phyloP scores from a whole-genome alignment of 2,329 filamentous ascomycete species.

The Dissoconium aciculare region DNA sequence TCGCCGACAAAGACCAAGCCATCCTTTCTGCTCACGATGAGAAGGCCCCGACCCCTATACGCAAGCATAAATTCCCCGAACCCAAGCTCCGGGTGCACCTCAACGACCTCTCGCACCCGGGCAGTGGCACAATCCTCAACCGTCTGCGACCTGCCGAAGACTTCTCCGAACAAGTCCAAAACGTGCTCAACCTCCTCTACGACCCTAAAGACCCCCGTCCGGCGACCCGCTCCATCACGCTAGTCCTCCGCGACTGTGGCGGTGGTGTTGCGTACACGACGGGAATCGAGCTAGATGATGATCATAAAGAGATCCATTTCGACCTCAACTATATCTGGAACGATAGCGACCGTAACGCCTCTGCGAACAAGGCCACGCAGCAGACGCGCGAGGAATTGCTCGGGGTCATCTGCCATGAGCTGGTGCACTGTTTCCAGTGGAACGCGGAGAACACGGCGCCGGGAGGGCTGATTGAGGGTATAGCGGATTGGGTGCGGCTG shows the following conservation, averaged over 20 bases:
- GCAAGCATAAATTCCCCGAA: slow-evolving; percentile 23
- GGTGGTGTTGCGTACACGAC: slow-evolving; percentile 80
- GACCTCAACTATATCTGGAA: slow-evolving; percentile 67
- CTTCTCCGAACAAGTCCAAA: slow-evolving; percentile 47
- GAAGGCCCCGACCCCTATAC: slow-evolving; percentile 10
- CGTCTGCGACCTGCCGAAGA: slow-evolving; percentile 47
- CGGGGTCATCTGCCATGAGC: slow-evolving; percentile 79
- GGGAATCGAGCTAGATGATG: slow-evolving; percentile 58
- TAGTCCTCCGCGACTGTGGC: slow-evolving; percentile 67
- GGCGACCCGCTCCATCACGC: slow-evolving; percentile 69
- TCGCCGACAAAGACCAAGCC: no score
- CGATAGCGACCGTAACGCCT: no score
- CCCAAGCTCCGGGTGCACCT: slow-evolving; percentile 35
- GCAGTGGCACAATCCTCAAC: slow-evolving; percentile 51
- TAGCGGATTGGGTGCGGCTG: slow-evolving; percentile 85
- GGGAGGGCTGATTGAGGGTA: slow-evolving; percentile 72
- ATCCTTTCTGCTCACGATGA: no score
- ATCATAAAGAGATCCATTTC: slow-evolving; percentile 90
- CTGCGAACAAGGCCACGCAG: slow-evolving; percentile 11
- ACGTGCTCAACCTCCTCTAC: slow-evolving; percentile 63
- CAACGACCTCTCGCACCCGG: slow-evolving; percentile 39
- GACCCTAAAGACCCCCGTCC: slow-evolving; percentile 26
- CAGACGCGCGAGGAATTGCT: slow-evolving; percentile 41
- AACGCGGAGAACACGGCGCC: slow-evolving; percentile 42
- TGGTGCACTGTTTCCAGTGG: slow-evolving; percentile 90